Evolutionary conservation across 192 early-diverging fungal species (phyloP), one percentile per base, ranked within the genome.

Genomic region (Powellomyces hirtus): DNA sequence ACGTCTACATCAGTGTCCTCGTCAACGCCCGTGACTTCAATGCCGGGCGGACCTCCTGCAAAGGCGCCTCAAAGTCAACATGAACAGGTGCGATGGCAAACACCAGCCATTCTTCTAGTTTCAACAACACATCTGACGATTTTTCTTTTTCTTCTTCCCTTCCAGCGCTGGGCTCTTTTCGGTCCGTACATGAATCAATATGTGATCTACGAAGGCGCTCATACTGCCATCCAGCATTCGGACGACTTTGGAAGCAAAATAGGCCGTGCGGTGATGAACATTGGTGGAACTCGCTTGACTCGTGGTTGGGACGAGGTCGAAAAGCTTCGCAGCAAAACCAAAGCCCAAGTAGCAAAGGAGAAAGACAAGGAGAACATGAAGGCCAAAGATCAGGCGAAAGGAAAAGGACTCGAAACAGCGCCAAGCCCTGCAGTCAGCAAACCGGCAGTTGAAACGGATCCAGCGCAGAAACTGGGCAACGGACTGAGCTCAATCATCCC

Each of bases 101-200:
- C 46, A n/a, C n/a, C n/a, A n/a, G n/a, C n/a, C n/a, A n/a, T n/a
- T n/a, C n/a, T n/a, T n/a, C n/a, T n/a, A n/a, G n/a, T n/a, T n/a
- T n/a, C n/a, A n/a, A n/a, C n/a, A n/a, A n/a, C n/a, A n/a, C n/a
- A n/a, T n/a, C n/a, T n/a, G n/a, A n/a, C n/a, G n/a, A n/a, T n/a
- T n/a, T n/a, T n/a, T n/a, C n/a, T n/a, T n/a, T n/a, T n/a, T n/a
- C 33, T 56, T 56, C 27, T 26, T 16, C 29, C 5, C 22, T 62
- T 51, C 16, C 61, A 87, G 72, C 84, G 85, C 68, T 92, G 89
- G 89, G 79, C 85, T n/a, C 76, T 92, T 35, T 77, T 90, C 51
- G 92, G 92, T 11, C 86, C 84, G 38, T 92, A 89, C 73, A 82
- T 92, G 40, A 86, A 86, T 27, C 88, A 90, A 68, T 91, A 85